Percentiles rank a stretch among this genome's conserved stretches.
These are phyloP conservation scores for Suillus tomentosus DNA, from an alignment of 768 basidiomycete genomes.

Conservation along the genomic window DNA sequence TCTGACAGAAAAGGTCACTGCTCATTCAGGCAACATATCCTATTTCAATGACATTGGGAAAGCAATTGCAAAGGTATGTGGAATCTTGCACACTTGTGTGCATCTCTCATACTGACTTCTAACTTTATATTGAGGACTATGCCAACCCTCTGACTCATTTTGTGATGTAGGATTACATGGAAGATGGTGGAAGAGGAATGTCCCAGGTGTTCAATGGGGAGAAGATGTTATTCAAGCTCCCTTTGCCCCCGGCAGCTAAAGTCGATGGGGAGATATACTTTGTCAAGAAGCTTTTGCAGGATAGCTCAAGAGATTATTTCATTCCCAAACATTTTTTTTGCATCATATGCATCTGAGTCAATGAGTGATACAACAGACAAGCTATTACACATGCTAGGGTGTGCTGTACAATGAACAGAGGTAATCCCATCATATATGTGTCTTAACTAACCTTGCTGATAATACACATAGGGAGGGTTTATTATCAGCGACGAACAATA, in stretches of 20 bases:
- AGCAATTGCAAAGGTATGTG: no score
- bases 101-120: no score
- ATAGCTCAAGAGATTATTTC: constrained; percentile 12
- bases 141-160: constrained; percentile 25
- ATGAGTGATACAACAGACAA: neutral
- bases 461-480: constrained; percentile 15
- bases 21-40: constrained; percentile 27
- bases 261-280: constrained; percentile 23
- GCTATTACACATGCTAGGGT: constrained; percentile 4
- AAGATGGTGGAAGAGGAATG: constrained; percentile 23
- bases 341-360: neutral
- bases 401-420: constrained; percentile 14
- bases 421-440: neutral
- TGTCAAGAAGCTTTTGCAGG: constrained; percentile 24
- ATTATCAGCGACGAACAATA: constrained; percentile 11
- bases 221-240: constrained; percentile 34
- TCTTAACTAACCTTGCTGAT: neutral
- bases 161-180: constrained; percentile 31
- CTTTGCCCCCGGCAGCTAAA: constrained; percentile 27
- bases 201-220: constrained; percentile 28
- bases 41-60: constrained; percentile 23
- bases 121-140: constrained; percentile 10
- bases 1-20: constrained; percentile 22
- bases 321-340: constrained; percentile 17
- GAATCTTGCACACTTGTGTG: no score